Evolutionary conservation across 768 basidiomycete genomes (phyloP), one percentile per base, ranked within the genome.

Genomic region (Xerocomellus amylosporus): DNA sequence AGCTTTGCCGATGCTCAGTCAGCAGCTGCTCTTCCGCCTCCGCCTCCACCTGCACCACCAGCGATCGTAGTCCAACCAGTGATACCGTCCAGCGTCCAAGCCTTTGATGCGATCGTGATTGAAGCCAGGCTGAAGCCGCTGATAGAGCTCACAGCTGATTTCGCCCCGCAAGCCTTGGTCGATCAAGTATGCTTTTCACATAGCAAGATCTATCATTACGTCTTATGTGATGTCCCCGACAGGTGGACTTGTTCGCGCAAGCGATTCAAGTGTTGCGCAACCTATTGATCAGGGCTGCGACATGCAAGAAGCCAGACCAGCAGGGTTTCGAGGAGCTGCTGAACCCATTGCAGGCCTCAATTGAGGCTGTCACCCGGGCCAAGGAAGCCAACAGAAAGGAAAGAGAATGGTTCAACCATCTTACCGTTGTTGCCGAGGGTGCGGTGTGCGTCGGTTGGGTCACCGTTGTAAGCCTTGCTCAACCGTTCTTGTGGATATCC

Each of bases 381-480:
- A 93, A 93, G 73, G 93, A 96, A 56, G 82, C 84, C 34, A 86
- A 86, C 57, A 75, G 90, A 58, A 83, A 86, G 67, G 87, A 89
- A 50, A 79, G 88, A 51, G 88, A 93, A 43, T 94, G 89, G 86
- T 84, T 81, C 62, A 84, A 82, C 40, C 92, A 95, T 66, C 75
- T 98, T 24, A 85, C 82, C 30, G 81, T 85, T 24, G 77, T 97
- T n/a, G 82, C 86, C 3, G 94, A 95, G 64, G 92, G 90, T 19
- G 86, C 83, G 1, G 79, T 88, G 5, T 83, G 79, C 19, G 84
- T 92, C 57, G 95, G 87, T 22, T 99, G 97, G 97, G 84, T 98
- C 40, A 79, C 85, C 31, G 76, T 83, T 47, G 95, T 95, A 63
- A 70, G 91, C n/a, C n/a, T n/a, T 76, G 13, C 39, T 41, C 26